Conservation (phyloP, 148 eudicot species). For the Amaranthus cruentus region DNA sequence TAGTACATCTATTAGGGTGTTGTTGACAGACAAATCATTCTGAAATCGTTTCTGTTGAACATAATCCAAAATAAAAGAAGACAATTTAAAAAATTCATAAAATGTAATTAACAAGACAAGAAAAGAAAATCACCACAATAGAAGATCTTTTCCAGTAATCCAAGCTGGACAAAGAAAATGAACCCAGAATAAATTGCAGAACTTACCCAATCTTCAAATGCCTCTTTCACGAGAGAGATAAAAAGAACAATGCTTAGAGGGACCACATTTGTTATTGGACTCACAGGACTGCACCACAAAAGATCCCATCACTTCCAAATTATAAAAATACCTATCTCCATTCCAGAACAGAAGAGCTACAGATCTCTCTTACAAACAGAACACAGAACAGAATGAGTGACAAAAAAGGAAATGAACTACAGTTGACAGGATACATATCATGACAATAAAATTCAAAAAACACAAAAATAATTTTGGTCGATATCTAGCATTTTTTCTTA, state of each 20-base stretch:
- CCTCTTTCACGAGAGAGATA: conserved; percentile 92
- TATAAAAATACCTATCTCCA: not conserved
- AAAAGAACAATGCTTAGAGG: conserved; percentile 84
- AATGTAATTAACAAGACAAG: not conserved
- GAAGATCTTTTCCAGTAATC: not conserved
- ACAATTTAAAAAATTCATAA: not conserved
- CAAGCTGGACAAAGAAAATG: not conserved
- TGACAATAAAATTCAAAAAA: not conserved
- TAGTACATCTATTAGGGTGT: conserved; percentile 61
- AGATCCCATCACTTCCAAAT: conserved; percentile 11
- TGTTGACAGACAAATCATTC: conserved; percentile 85
- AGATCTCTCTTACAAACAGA: not conserved
- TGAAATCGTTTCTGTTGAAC: conserved; percentile 82
- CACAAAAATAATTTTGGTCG: not conserved
- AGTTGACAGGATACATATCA: not conserved
- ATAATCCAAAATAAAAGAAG: conserved; percentile 17
- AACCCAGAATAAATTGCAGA: not conserved
- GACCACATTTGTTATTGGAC: conserved; percentile 90
- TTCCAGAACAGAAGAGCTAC: not conserved
- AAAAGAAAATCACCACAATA: not conserved
- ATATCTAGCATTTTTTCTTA: too few relatives aligned
- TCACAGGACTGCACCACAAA: conserved; percentile 80
- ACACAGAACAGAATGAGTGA: not conserved
- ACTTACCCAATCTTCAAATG: conserved; percentile 99
- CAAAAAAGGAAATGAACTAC: not conserved